These are phyloP conservation scores for Xylaria grammica DNA, from an alignment of 495 filamentous ascomycete genomes.

Conservation along the genomic window DNA sequence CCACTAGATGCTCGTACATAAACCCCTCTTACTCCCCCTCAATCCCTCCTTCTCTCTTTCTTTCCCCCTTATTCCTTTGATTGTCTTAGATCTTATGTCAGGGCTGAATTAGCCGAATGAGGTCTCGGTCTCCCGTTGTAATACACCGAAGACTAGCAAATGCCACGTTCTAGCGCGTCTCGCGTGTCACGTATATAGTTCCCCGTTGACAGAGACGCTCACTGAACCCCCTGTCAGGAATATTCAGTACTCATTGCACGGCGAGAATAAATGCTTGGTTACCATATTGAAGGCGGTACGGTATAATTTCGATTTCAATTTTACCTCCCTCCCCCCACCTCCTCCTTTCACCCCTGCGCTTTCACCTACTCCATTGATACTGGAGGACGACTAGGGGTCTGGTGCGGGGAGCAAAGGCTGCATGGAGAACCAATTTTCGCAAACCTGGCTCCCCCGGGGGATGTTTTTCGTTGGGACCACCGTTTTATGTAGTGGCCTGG, in stretches of 20 bases:
- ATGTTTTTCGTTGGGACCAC: conserved; percentile 24
- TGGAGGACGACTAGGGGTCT: conserved; percentile 20
- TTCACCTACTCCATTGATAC: conserved; percentile 17
- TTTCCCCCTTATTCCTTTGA: not conserved
- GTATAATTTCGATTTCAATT: conserved; percentile 20
- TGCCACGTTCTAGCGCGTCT: no score
- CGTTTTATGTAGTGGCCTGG: conserved; percentile 20
- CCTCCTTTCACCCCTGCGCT: not conserved
- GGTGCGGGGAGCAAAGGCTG: conserved; percentile 11
- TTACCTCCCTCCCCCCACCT: conserved; percentile 10
- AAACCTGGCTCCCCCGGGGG: not conserved
- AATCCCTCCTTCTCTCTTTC: not conserved
- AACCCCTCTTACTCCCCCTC: not conserved
- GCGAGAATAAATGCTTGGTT: conserved; percentile 1
- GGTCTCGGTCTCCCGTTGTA: no score
- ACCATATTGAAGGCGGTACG: not conserved
- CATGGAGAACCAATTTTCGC: conserved; percentile 12
- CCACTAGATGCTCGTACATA: conserved; percentile 4
- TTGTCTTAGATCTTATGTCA: no score
- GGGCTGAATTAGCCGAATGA: no score
- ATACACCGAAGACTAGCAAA: no score
- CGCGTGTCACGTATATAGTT: not conserved
- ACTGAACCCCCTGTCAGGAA: conserved; percentile 15
- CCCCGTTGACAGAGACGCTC: not conserved
- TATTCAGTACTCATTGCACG: conserved; percentile 16